These are phyloP conservation scores for Erysimum cheiranthoides DNA, from an alignment of 345 rosid genomes.

Conservation along the genomic window DNA sequence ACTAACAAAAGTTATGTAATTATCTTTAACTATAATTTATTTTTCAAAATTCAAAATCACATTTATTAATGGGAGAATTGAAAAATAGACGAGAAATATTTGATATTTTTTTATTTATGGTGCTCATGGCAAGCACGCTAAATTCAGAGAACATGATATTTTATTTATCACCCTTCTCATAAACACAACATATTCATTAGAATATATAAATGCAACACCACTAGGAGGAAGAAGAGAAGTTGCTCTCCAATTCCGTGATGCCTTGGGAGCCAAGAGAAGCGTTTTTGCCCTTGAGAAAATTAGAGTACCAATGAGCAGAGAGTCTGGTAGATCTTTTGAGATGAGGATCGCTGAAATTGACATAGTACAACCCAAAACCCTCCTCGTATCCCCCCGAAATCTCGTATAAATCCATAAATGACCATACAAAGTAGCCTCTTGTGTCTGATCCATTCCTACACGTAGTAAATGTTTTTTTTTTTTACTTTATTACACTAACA, in stretches of 20 bases:
- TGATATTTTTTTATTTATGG: too few relatives aligned
- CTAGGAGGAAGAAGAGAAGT: not conserved
- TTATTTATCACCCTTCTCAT: too few relatives aligned
- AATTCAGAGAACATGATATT: too few relatives aligned
- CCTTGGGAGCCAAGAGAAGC: not conserved
- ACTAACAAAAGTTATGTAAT: not conserved
- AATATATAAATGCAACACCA: too few relatives aligned
- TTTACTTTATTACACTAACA: not conserved
- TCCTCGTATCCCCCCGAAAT: not conserved
- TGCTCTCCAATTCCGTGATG: conserved; percentile 5
- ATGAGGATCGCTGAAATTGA: not conserved
- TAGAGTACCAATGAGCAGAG: conserved; percentile 6
- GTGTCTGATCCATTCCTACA: conserved; percentile 53
- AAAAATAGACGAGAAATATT: not conserved
- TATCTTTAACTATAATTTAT: not conserved
- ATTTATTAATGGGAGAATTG: not conserved
- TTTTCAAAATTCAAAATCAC: not conserved
- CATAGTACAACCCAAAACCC: conserved; percentile 4
- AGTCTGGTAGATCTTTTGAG: conserved; percentile 5
- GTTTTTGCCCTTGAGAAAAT: not conserved
- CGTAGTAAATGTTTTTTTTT: not conserved
- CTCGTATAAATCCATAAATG: conserved; percentile 52
- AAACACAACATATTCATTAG: too few relatives aligned
- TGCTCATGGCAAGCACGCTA: too few relatives aligned
- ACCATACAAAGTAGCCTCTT: conserved; percentile 58